A percentile compares a stretch with the other conserved stretches of the same genome.
phyloP scores from a whole-genome alignment of 2,329 filamentous ascomycete species.

The Ophiostoma montium region DNA sequence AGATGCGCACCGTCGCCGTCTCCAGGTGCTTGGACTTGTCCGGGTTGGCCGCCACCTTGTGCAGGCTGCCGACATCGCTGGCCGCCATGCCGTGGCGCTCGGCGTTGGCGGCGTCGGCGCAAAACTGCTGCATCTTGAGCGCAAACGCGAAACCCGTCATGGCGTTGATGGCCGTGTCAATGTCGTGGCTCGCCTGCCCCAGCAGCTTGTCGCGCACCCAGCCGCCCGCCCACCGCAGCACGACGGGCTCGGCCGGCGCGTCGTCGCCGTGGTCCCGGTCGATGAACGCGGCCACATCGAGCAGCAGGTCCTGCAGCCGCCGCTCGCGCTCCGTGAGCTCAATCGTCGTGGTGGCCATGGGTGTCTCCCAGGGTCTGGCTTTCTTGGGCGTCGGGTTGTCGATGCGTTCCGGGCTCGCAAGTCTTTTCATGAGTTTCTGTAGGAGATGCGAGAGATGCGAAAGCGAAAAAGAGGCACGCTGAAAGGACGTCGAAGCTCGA shows the following conservation, averaged over 20 bases:
- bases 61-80: conserved; percentile 57
- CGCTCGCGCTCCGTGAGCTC: conserved; percentile 55
- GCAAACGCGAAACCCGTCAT: conserved; percentile 73
- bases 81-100: conserved; percentile 43
- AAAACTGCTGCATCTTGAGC: conserved; percentile 53
- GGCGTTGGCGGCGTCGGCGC: conserved; percentile 43
- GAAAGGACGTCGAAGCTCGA: no score
- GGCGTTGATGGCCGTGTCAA: conserved; percentile 72
- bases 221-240: conserved; percentile 68
- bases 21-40: conserved; percentile 95
- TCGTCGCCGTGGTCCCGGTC: conserved; percentile 23
- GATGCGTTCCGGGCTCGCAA: no score
- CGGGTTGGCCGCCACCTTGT: conserved; percentile 84
- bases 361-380: background rate
- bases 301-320: conserved; percentile 58
- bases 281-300: conserved; percentile 67
- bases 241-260: conserved; percentile 37
- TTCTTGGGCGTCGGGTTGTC: no score
- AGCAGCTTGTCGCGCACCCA: conserved; percentile 82
- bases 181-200: conserved; percentile 58
- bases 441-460: no score
- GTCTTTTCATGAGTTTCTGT: no score
- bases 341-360: conserved; percentile 16
- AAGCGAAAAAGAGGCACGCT: no score
- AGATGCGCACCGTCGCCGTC: conserved; percentile 73